Base-by-base conservation (phyloP, 805 yeast species). In the Sporopachydermia quercuum region DNA sequence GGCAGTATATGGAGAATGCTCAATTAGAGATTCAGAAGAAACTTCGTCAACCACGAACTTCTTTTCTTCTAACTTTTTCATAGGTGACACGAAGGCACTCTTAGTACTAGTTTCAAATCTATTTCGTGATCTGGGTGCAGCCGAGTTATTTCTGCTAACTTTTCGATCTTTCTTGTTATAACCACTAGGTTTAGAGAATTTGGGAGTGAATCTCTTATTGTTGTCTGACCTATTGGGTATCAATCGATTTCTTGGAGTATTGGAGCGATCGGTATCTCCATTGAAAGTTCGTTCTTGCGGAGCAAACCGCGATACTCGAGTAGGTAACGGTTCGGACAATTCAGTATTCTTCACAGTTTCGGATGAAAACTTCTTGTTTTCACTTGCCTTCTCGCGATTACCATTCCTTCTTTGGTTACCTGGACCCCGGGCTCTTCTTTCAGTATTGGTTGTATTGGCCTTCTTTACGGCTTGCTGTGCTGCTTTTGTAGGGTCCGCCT, bases 111-210 rank as follows among this genome's bases (percentile, higher is more conserved):
- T 23, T 8, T 23, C n/a, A 8, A 23, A 23, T 23, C 30, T 8
- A 23, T n/a, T n/a, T 23, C 30, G 8, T n/a, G n/a, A n/a, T n/a
- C n/a, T n/a, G n/a, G n/a, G n/a, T n/a, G n/a, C n/a, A 8, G 30
- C 30, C 8, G 30, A 23, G n/a, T n/a, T n/a, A n/a, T 23, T 23
- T 23, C 30, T n/a, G n/a, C 8, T 8, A 8, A 8, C 13, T n/a
- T 8, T 23, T 8, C 13, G 13, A 23, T 8, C 8, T n/a, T 23
- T 23, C 13, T n/a, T n/a, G n/a, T n/a, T n/a, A 8, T 8, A n/a
- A n/a, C 30, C 30, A 39, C 48, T 14, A 40, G 49, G 5, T 37
- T 53, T 17, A 51, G 53, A n/a, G 56, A 53, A 5, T 23, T n/a
- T 23, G n/a, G 30, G 30, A 8, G 30, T 23, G 30, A 8, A 23